Conservation (phyloP, 1,139 yeast genomes). For the Debaryomycetaceae sp. region DNA sequence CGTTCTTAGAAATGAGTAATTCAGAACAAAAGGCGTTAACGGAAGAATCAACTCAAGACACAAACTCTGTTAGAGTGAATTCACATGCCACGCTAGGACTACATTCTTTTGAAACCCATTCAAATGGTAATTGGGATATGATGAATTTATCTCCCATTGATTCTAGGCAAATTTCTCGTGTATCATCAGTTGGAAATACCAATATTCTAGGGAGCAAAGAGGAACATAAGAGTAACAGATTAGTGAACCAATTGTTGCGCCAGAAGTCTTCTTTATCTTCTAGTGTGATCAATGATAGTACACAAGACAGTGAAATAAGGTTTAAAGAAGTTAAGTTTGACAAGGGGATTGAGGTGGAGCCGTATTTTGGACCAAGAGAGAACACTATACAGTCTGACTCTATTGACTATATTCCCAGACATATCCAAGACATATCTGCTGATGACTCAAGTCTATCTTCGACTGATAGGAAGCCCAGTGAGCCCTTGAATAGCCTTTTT, state of each 20-base stretch:
- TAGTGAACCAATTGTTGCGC: background rate
- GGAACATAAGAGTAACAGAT: background rate
- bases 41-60: background rate
- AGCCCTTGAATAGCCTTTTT: constrained; percentile 26
- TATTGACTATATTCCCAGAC: background rate
- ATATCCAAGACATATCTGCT: constrained; percentile 4
- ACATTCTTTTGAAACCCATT: background rate
- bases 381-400: too few relatives aligned
- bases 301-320: constrained; percentile 12
- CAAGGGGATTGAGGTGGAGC: constrained; percentile 3
- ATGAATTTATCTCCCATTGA: background rate
- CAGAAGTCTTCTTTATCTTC: background rate
- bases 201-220: background rate
- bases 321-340: constrained; percentile 32
- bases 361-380: background rate
- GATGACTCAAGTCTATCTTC: constrained; percentile 2
- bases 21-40: background rate
- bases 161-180: background rate
- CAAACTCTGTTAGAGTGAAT: background rate
- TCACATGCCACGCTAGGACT: background rate
- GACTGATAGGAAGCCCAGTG: constrained; percentile 11
- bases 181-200: background rate
- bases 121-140: background rate
- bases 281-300: background rate
- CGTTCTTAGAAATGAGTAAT: constrained; percentile 10